phyloP scores from a whole-genome alignment of 1,284 basidiomycete species.

The Rhodotorula sp. region DNA sequence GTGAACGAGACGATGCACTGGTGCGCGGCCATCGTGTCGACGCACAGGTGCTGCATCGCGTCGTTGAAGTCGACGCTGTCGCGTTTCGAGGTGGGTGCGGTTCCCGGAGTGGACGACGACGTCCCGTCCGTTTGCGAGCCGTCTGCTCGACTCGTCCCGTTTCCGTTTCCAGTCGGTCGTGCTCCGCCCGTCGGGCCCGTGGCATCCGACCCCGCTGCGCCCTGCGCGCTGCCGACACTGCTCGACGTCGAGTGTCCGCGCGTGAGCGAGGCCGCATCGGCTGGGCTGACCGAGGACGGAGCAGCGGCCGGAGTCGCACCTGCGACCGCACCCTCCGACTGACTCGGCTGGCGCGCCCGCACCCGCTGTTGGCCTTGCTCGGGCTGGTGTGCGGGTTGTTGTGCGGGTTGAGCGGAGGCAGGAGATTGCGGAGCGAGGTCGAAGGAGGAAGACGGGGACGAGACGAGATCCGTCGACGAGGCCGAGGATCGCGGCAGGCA shows the following conservation, averaged over 20 bases:
- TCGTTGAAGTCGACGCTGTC: conserved; percentile 53
- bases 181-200: neutral
- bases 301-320: neutral
- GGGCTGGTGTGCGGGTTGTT: neutral
- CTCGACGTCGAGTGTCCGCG: conserved; percentile 7
- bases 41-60: conserved; percentile 73
- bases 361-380: neutral
- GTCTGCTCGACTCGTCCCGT: neutral
- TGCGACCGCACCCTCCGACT: conserved; percentile 13
- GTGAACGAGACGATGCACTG: conserved; percentile 77
- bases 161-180: neutral
- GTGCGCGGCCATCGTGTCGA: conserved; percentile 74
- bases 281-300: neutral
- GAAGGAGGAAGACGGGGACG: conserved; percentile 38
- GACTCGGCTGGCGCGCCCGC: conserved; percentile 8
- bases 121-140: neutral
- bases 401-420: neutral
- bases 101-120: neutral
- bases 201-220: neutral
- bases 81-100: neutral
- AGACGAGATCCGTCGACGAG: conserved; percentile 40
- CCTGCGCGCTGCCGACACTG: conserved; percentile 1
- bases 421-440: conserved; percentile 20
- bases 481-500: conserved; percentile 73
- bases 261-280: neutral